A percentile compares a stretch with the other conserved stretches of the same genome.
phyloP scores from a whole-genome alignment of 176 grass and related monocot species.

The barley (Hordeum vulgare) region MorexV3_pseudomolecules_assembly NC_058523.1:551245915-551246414 shows the following conservation, averaged over 20 bases:
- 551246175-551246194: background rate
- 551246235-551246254: background rate
- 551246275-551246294: background rate
- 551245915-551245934: constrained; percentile 57
- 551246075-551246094: background rate
- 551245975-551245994: constrained; percentile 6
- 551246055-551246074: background rate
- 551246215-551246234: background rate
- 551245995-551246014: background rate
- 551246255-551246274: background rate
- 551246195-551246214: background rate
- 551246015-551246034: background rate
- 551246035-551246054: background rate
- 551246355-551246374: too few relatives aligned
- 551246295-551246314: too few relatives aligned
- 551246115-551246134: background rate
- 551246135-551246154: background rate
- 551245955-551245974: constrained; percentile 46
- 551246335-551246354: too few relatives aligned
- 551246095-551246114: background rate
- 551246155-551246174: background rate
- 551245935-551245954: constrained; percentile 66
- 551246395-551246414: too few relatives aligned
- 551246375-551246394: too few relatives aligned
- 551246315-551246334: too few relatives aligned